Base-by-base conservation (phyloP, 164 flowering plant genomes). In the Aristolochia californica region DNA sequence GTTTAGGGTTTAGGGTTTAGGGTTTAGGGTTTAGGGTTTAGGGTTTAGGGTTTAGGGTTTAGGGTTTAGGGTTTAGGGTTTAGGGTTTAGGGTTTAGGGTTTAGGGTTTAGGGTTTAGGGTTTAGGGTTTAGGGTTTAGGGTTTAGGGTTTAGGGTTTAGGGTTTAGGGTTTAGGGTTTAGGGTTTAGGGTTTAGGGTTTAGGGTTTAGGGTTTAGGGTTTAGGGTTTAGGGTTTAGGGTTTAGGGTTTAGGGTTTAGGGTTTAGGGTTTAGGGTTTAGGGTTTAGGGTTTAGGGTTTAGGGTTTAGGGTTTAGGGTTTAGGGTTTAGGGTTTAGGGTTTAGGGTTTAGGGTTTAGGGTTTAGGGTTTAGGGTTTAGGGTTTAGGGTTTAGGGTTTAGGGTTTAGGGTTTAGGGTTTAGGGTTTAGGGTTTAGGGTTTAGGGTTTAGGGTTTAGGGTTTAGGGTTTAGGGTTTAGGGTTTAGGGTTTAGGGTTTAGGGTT, bases 11-110 rank as follows among this genome's bases (percentile, higher is more conserved):
- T 45, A 45, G 49, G 49, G 49, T 45, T 45, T 55, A 55, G 57
- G 57, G 57, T 55, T 55, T 55, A 55, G 57, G 57, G 57, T 55
- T 55, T 55, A 55, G 57, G 57, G 57, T 55, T 55, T 55, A 55
- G 57, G 49, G 49, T 45, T 45, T 45, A 45, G 49, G 49, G 49
- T 45, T 45, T 45, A 45, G 57, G 57, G 28, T 55, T 55, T 24
- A 30, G 57, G n/a, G 57, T 55, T 55, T 55, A 55, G 57, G 57
- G 57, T 55, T 55, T 55, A 55, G 57, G 43, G 57, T 55, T 55
- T 55, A 55, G 57, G 57, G 57, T 55, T 55, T 55, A 55, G 57
- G 57, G 57, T 55, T 55, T 55, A 55, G 57, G 57, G 43, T 55
- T 55, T 26, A 27, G 57, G 57, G 43, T 55, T 55, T 51, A 27